These are phyloP conservation scores for Pyrenochaeta sp. DNA, from an alignment of 2,329 filamentous ascomycete genomes.

Conservation along the genomic window DNA sequence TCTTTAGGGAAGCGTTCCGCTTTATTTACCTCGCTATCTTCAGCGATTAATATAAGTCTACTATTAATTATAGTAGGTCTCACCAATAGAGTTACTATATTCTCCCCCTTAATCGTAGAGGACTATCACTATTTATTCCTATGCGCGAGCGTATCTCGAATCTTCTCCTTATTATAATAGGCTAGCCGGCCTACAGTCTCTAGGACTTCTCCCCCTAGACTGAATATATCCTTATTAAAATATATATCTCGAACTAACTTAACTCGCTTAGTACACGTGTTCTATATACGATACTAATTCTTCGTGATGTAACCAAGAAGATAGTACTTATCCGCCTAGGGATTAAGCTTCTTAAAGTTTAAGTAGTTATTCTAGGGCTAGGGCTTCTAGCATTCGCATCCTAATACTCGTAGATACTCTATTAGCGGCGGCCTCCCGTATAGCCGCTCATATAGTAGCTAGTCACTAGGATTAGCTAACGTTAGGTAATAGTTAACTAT, in stretches of 20 bases:
- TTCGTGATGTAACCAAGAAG: constrained; percentile 2
- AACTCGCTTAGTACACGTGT: constrained; percentile 3
- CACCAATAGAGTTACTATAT: no score
- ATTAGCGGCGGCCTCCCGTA: no score
- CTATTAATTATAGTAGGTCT: background rate
- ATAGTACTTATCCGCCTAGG: constrained; percentile 2
- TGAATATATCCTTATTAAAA: constrained; percentile 2
- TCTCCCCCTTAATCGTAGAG: no score
- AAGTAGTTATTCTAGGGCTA: background rate
- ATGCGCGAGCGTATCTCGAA: no score
- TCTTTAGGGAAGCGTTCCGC: constrained; percentile 5
- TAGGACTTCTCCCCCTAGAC: background rate
- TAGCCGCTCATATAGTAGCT: background rate
- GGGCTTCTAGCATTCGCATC: background rate
- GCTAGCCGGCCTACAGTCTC: background rate
- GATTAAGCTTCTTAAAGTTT: constrained; percentile 4
- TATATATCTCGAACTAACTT: constrained; percentile 5
- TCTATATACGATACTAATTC: constrained; percentile 3
- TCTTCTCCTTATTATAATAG: no score
- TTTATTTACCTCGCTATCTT: constrained; percentile 6
- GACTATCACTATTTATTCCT: no score
- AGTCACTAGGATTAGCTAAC: background rate
- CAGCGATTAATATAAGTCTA: constrained; percentile 1
- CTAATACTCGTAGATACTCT: no score
- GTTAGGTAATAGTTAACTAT: constrained; percentile 4